Conservation (phyloP, 2,329 filamentous ascomycete genomes). For the Orbilia blumenaviensis region DNA sequence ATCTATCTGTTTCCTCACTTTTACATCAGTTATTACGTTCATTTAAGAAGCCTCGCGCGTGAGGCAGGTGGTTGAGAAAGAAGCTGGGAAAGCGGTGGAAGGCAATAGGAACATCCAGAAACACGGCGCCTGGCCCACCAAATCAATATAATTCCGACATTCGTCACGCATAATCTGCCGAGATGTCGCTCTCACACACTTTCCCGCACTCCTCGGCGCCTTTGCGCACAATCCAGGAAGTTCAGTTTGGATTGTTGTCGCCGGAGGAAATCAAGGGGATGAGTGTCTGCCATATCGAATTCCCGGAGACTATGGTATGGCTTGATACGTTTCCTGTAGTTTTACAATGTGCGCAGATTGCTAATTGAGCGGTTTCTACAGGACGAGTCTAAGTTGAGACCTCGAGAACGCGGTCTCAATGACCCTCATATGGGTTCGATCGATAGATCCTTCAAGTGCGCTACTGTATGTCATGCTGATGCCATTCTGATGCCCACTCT, state of each 20-base stretch:
- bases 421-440: conserved; percentile 96
- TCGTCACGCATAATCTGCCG: conserved; percentile 61
- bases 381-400: conserved; percentile 89
- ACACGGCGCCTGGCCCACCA: conserved; percentile 8
- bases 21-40: conserved; percentile 12
- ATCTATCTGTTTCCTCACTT: neutral
- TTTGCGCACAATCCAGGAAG: conserved; percentile 97
- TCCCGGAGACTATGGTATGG: conserved; percentile 92
- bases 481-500: neutral
- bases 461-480: conserved; percentile 69
- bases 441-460: conserved; percentile 93
- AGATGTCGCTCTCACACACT: conserved; percentile 84
- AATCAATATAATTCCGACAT: conserved; percentile 2
- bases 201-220: conserved; percentile 93
- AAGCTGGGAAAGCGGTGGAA: conserved; percentile 31
- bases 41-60: neutral
- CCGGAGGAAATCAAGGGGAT: conserved; percentile 99
- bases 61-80: conserved; percentile 19
- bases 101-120: neutral
- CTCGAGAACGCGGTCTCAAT: conserved; percentile 89
- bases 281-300: conserved; percentile 95
- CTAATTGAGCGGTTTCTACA: conserved; percentile 26
- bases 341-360: neutral
- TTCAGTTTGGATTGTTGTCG: conserved; percentile 97
- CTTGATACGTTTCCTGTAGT: conserved; percentile 34